phyloP scores from a whole-genome alignment of 371 early-diverging fungal genomes.

The Chytridiales sp. region DNA sequence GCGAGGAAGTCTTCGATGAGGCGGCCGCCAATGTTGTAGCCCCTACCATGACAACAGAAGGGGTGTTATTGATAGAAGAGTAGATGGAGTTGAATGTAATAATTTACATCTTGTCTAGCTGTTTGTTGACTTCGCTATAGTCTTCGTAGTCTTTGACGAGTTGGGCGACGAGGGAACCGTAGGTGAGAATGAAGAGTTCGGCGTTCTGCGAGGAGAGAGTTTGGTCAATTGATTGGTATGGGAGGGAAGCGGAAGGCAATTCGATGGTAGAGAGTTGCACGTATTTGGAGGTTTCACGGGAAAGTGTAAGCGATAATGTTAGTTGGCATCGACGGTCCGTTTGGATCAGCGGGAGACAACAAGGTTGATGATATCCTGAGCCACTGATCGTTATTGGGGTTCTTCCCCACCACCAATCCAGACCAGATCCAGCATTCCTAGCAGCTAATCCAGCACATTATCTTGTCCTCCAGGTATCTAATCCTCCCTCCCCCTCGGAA shows the following conservation, averaged over 20 bases:
- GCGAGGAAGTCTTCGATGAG: constrained; percentile 96
- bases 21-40: constrained; percentile 94
- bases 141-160: constrained; percentile 94
- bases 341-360: neutral
- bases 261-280: too few species aligned
- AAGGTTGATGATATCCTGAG: too few species aligned
- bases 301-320: too few species aligned
- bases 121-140: constrained; percentile 88
- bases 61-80: neutral
- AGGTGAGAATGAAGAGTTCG: constrained; percentile 96
- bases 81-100: neutral
- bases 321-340: neutral
- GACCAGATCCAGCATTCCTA: neutral
- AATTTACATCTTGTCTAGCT: constrained; percentile 91
- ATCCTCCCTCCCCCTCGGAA: neutral
- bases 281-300: too few species aligned
- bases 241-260: too few species aligned
- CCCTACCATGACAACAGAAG: constrained; percentile 56
- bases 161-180: constrained; percentile 95
- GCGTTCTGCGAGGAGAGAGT: constrained; percentile 58
- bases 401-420: constrained; percentile 8
- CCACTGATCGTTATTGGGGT: too few species aligned
- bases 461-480: neutral
- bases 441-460: neutral
- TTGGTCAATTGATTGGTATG: too few species aligned